Percentiles rank a stretch among this genome's conserved stretches.
Conservation (phyloP, 352 stramenopile genomes). For the Pythium diclinum region DNA sequence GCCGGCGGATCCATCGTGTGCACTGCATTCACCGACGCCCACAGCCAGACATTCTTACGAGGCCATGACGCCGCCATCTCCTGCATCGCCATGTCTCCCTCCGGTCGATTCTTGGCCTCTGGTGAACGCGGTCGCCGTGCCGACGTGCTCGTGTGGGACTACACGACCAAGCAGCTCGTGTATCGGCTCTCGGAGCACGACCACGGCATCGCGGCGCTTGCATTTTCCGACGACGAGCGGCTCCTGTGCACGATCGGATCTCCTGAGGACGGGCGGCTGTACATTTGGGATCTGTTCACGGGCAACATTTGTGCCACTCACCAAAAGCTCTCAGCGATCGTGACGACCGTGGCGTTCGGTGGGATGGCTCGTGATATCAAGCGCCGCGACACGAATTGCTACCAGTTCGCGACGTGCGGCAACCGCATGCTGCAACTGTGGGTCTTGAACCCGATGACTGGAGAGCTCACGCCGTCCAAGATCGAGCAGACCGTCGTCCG, state of each 20-base stretch:
- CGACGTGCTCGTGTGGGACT: slow-evolving; percentile 92
- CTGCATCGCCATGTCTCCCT: slow-evolving; percentile 75
- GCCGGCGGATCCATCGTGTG: slow-evolving; percentile 87
- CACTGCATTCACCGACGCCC: slow-evolving; percentile 65
- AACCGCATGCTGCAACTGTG: slow-evolving; percentile 79
- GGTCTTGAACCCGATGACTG: slow-evolving; percentile 81
- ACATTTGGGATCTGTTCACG: slow-evolving; percentile 89
- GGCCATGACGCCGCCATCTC: slow-evolving; percentile 83
- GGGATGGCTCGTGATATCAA: slow-evolving; percentile 90
- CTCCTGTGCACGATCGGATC: slow-evolving; percentile 80
- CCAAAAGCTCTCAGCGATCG: slow-evolving; percentile 59
- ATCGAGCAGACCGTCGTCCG: slow-evolving; percentile 74
- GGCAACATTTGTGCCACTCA: slow-evolving; percentile 87
- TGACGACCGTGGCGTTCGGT: slow-evolving; percentile 70
- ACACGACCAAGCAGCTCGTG: slow-evolving; percentile 51
- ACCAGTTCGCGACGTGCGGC: slow-evolving; percentile 88
- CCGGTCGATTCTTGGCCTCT: slow-evolving; percentile 78
- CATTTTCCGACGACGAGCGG: slow-evolving; percentile 90
- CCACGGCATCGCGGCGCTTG: slow-evolving; percentile 75
- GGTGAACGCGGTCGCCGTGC: slow-evolving; percentile 76
- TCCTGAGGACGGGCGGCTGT: slow-evolving; percentile 79
- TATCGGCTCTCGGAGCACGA: slow-evolving; percentile 91
- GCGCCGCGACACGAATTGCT: slow-evolving; percentile 79
- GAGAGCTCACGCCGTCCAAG: slow-evolving; percentile 66
- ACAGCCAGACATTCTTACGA: slow-evolving; percentile 80